Evolutionary conservation across 352 stramenopile genomes (phyloP).

Genomic region (Blastocystis sp.): DNA sequence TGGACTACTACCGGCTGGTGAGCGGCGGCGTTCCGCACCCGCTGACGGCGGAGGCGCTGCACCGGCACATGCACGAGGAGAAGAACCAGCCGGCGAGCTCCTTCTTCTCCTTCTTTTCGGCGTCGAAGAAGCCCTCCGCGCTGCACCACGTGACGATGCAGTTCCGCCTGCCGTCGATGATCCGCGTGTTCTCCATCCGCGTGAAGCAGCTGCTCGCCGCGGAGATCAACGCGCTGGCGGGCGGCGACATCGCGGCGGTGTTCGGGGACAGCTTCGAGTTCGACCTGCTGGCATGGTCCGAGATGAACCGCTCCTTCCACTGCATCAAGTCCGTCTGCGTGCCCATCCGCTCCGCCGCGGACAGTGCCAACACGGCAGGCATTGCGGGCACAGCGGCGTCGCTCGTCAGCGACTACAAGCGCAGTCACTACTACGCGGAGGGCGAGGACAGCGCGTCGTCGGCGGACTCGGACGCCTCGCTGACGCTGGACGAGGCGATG

Average conservation of each 20-base stretch:
- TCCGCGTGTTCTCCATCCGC: slow-evolving; percentile 57
- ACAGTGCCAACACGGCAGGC: no score
- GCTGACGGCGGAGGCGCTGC: slow-evolving; percentile 7
- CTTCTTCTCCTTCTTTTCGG: slow-evolving; percentile 55
- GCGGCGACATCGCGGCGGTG: background rate
- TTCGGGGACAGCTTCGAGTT: slow-evolving; percentile 48
- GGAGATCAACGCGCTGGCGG: background rate
- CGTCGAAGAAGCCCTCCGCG: background rate
- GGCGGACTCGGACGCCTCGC: background rate
- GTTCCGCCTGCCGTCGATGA: slow-evolving; percentile 30
- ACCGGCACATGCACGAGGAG: background rate
- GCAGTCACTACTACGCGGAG: background rate
- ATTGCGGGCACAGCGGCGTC: background rate
- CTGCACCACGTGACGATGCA: slow-evolving; percentile 29
- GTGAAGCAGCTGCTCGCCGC: background rate
- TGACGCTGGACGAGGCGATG: background rate
- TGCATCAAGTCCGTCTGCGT: slow-evolving; percentile 62
- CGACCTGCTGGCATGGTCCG: slow-evolving; percentile 55
- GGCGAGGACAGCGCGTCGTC: background rate
- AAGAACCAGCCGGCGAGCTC: background rate
- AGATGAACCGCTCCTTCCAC: slow-evolving; percentile 57
- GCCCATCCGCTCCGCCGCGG: background rate
- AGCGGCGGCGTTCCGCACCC: slow-evolving; percentile 43
- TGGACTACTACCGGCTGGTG: slow-evolving; percentile 57
- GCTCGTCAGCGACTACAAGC: background rate